Evolutionary conservation across 345 rosid species (phyloP), one percentile per base, ranked within the genome.

Genomic region (Orychophragmus violaceus): DNA sequence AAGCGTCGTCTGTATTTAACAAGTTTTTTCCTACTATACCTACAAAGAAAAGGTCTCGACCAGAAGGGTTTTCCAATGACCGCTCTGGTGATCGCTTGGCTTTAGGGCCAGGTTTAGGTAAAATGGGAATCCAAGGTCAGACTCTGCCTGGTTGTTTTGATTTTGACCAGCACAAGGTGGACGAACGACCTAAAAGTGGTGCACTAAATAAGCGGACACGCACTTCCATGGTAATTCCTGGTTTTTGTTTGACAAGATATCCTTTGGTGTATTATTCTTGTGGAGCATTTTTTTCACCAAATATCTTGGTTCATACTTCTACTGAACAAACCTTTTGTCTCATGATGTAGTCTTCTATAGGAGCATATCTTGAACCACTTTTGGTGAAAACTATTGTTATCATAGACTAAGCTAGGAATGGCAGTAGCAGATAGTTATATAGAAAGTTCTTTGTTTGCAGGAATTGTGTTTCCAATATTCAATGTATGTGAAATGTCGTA

Each of bases 151-250:
- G 84, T 55, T 67, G 82, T 75, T 82, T 81, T 81, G 97, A 90
- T 67, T 78, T 76, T 78, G 97, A 90, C 72, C 88, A 74, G 66
- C 90, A 76, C 39, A 90, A 80, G 78, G 62, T 85, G 10, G 95
- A 90, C 56, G 90, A 85, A 78, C 82, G 89, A 62, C 81, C 81
- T 17, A 90, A 85, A 77, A 79, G 66, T 80, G 68, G 70, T 69
- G 82, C 84, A 65, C 80, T 93, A 64, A 92, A 79, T 80, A 92
- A 91, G 78, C 89, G 97, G 49, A 84, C 97, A 41, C 96, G 99
- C 66, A 94, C 96, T 61, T 88, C 96, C 65, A 54, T 94, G 88
- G 86, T 79, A 83, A 95, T 81, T 78, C 66, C 72, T 57, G 82
- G 80, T 87, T 86, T 86, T 72, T 76, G 84, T 78, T 63, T 46